Percentiles rank a stretch among this genome's conserved stretches.
These are phyloP conservation scores for Beverwykella pulmonaria DNA, from an alignment of 495 filamentous ascomycete species.

Conservation along the genomic window DNA sequence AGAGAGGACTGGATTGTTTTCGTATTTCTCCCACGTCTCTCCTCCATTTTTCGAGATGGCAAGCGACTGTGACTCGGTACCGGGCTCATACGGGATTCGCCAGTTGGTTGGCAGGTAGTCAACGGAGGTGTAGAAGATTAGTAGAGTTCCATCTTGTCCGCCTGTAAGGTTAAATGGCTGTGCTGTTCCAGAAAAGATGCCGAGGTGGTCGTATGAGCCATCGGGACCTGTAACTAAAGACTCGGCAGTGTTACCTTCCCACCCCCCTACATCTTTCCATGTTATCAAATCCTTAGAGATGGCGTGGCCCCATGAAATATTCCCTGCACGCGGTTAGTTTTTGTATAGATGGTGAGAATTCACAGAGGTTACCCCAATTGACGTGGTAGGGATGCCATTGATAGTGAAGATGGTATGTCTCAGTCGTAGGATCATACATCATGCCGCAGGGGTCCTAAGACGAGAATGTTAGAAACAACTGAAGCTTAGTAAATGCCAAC, in stretches of 20 bases:
- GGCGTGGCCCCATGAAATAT: conserved; percentile 50
- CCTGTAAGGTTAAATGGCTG: conserved; percentile 51
- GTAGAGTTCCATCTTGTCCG: conserved; percentile 49
- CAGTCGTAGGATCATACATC: conserved; percentile 54
- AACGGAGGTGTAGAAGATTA: conserved; percentile 57
- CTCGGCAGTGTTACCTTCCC: conserved; percentile 45
- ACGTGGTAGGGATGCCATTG: conserved; percentile 50
- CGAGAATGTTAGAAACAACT: not conserved
- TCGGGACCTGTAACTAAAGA: conserved; percentile 39
- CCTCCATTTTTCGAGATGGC: conserved; percentile 56
- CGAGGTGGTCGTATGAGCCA: conserved; percentile 52
- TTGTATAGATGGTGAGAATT: not conserved
- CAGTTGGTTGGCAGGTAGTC: conserved; percentile 56
- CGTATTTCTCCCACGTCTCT: conserved; percentile 53
- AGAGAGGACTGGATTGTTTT: conserved; percentile 55
- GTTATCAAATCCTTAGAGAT: conserved; percentile 36
- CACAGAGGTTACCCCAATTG: conserved; percentile 43
- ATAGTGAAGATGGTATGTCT: conserved; percentile 48
- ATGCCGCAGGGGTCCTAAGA: conserved; percentile 57
- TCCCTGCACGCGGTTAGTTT: conserved; percentile 34
- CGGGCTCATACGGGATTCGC: conserved; percentile 51
- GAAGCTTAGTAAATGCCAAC: not conserved
- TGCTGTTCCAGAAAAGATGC: conserved; percentile 58
- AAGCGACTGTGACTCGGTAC: conserved; percentile 56
- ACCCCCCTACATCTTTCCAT: conserved; percentile 46